Conservation (phyloP, 2,329 filamentous ascomycete genomes). For the Nectriaceae sp. region DNA sequence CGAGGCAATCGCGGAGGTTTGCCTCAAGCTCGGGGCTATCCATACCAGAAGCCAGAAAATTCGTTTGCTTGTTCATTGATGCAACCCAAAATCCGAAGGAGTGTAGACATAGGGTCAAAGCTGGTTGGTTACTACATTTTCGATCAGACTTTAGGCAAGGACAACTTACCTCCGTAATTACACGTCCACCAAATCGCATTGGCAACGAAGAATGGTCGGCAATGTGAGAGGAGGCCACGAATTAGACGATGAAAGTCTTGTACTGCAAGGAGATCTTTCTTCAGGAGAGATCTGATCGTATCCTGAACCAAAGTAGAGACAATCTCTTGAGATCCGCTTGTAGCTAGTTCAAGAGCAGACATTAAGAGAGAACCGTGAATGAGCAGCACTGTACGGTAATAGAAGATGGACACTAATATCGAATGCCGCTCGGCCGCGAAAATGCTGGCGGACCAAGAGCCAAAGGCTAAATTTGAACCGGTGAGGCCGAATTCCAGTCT, state of each 20-base stretch:
- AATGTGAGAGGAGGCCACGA: conserved; percentile 15
- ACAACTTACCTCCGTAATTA: conserved; percentile 33
- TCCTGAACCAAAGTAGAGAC: conserved; percentile 14
- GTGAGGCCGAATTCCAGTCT: conserved; percentile 8
- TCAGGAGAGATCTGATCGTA: conserved; percentile 19
- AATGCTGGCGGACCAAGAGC: conserved; percentile 2
- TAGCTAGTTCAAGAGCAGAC: conserved; percentile 17
- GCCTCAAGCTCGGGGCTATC: conserved; percentile 13
- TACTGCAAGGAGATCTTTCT: conserved; percentile 20
- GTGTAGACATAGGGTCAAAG: conserved; percentile 30
- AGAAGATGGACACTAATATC: conserved; percentile 43
- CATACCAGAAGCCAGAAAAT: conserved; percentile 11
- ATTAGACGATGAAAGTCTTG: conserved; percentile 21
- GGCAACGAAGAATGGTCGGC: conserved; percentile 21
- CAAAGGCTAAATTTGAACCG: conserved; percentile 5
- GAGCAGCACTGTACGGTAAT: conserved; percentile 33
- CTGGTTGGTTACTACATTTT: too few species aligned
- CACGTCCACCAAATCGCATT: conserved; percentile 35
- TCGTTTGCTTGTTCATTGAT: conserved; percentile 29
- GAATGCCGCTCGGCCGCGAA: conserved; percentile 12
- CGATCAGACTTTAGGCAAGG: too few species aligned
- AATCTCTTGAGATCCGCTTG: conserved; percentile 3
- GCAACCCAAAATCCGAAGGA: conserved; percentile 30
- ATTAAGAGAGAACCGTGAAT: conserved; percentile 13
- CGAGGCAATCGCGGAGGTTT: conserved; percentile 12